A percentile compares a stretch with the other conserved stretches of the same genome.
Conservation (phyloP, 169 alveolate genomes). For the Cryptosporidium sp. region DNA sequence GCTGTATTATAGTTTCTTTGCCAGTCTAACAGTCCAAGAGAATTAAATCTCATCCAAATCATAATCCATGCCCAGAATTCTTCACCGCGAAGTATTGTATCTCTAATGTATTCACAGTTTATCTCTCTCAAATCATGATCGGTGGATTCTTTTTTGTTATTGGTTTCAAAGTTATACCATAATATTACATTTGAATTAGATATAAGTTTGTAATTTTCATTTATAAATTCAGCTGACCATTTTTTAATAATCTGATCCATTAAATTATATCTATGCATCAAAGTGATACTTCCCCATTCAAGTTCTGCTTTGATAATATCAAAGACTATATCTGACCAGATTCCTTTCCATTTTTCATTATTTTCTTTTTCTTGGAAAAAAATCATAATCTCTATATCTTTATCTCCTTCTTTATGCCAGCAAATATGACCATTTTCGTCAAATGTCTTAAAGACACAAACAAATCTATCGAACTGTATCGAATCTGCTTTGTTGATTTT, state of each 20-base stretch:
- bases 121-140: neutral
- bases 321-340: slow-evolving; percentile 21
- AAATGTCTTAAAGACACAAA: slow-evolving; percentile 42
- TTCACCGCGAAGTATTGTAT: slow-evolving; percentile 4
- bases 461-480: neutral
- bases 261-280: slow-evolving; percentile 65
- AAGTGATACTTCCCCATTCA: slow-evolving; percentile 68
- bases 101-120: neutral
- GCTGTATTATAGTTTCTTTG: slow-evolving; percentile 81
- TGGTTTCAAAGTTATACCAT: slow-evolving; percentile 16
- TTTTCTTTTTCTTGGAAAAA: neutral
- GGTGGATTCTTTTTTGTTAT: neutral
- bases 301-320: slow-evolving; percentile 47
- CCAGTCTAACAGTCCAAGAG: slow-evolving; percentile 80
- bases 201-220: neutral
- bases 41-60: slow-evolving; percentile 82
- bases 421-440: slow-evolving; percentile 24
- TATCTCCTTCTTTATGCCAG: slow-evolving; percentile 60
- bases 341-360: slow-evolving; percentile 39
- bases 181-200: slow-evolving; percentile 3
- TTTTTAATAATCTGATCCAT: slow-evolving; percentile 55
- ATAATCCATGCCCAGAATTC: slow-evolving; percentile 73
- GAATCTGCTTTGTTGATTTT: neutral
- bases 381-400: slow-evolving; percentile 41
- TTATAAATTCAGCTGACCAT: slow-evolving; percentile 49